These are phyloP conservation scores for Priceomyces medius DNA, from an alignment of 805 yeast genomes.

Conservation along the genomic window DNA sequence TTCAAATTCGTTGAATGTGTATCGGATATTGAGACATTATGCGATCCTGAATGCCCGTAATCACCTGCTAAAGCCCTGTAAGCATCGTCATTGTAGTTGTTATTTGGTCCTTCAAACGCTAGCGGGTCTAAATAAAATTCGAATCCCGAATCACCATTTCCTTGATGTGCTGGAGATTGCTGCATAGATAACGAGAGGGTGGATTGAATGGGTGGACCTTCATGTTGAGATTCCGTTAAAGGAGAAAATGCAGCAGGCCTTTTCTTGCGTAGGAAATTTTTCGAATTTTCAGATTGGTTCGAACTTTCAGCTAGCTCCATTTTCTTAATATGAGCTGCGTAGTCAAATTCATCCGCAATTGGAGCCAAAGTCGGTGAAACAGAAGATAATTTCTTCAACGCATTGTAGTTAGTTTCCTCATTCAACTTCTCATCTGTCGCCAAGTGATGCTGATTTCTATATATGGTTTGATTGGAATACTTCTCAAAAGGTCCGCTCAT, in stretches of 20 bases:
- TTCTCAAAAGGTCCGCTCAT: background rate
- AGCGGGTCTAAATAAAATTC: conserved; percentile 46
- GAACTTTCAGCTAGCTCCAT: conserved; percentile 44
- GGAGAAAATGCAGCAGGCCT: conserved; percentile 21
- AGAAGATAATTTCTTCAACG: background rate
- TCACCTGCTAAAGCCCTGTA: background rate
- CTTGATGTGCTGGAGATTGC: background rate
- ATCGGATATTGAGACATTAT: background rate
- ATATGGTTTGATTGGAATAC: background rate
- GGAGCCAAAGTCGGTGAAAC: conserved; percentile 33
- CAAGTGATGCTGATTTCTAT: background rate
- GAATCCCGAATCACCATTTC: conserved; percentile 11
- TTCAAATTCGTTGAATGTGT: background rate
- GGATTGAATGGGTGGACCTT: conserved; percentile 8
- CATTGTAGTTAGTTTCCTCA: background rate
- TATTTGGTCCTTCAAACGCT: conserved; percentile 47
- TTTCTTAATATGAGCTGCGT: conserved; percentile 60
- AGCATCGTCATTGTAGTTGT: conserved; percentile 12
- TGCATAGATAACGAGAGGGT: conserved; percentile 14
- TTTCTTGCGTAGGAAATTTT: conserved; percentile 10
- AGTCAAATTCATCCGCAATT: conserved; percentile 57
- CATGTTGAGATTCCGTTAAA: conserved; percentile 2
- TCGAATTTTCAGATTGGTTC: background rate
- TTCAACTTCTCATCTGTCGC: background rate
- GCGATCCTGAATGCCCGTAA: conserved; percentile 2